phyloP scores from a whole-genome alignment of 768 basidiomycete species.

The Collybia mongolica region DNA sequence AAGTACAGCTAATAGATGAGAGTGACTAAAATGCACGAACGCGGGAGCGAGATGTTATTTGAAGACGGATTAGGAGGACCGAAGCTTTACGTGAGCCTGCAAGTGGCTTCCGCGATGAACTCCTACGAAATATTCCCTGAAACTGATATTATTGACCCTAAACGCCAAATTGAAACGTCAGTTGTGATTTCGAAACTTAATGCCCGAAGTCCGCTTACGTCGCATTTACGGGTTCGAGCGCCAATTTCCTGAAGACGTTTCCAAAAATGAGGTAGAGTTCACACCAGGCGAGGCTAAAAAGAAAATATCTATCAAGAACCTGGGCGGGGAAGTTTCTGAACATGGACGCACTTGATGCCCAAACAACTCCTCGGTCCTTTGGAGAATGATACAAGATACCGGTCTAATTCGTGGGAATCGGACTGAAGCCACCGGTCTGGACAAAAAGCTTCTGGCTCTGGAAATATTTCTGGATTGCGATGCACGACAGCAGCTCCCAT shows the following conservation, averaged over 20 bases:
- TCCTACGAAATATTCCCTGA: slow-evolving; percentile 34
- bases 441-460: slow-evolving; percentile 33
- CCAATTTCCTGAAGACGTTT: slow-evolving; percentile 22
- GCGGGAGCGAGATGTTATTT: neutral
- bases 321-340: neutral
- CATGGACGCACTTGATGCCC: slow-evolving; percentile 37
- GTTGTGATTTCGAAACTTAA: neutral
- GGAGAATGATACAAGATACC: slow-evolving; percentile 40
- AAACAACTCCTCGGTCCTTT: slow-evolving; percentile 45
- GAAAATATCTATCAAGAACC: neutral
- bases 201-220: slow-evolving; percentile 21
- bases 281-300: slow-evolving; percentile 39
- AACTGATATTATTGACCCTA: slow-evolving; percentile 30
- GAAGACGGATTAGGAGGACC: slow-evolving; percentile 6
- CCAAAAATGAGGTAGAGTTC: slow-evolving; percentile 41
- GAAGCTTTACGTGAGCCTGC: slow-evolving; percentile 23
- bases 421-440: slow-evolving; percentile 43
- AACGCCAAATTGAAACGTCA: slow-evolving; percentile 3
- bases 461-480: slow-evolving; percentile 36
- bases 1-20: too few relatives aligned
- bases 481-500: slow-evolving; percentile 40
- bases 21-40: too few relatives aligned
- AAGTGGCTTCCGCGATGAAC: slow-evolving; percentile 31
- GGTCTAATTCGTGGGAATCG: slow-evolving; percentile 33
- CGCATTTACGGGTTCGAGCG: slow-evolving; percentile 29